Conservation (phyloP, 2,329 filamentous ascomycete genomes). For the Tolypocladium ovalisporum region DNA sequence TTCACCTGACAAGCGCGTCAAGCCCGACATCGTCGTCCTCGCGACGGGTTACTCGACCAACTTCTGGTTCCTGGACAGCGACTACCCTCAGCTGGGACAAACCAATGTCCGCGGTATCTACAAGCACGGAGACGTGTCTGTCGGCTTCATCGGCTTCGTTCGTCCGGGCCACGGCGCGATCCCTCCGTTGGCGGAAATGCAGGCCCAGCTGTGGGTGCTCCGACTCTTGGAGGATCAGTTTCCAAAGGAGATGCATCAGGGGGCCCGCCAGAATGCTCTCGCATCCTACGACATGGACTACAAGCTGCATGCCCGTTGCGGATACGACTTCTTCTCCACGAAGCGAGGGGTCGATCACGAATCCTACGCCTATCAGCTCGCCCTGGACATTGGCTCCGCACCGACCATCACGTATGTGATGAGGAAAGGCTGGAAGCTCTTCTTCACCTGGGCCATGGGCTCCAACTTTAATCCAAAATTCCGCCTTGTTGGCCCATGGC, state of each 20-base stretch:
- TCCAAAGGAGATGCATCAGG: conserved; percentile 8
- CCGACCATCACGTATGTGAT: conserved; percentile 24
- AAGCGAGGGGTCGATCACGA: conserved; percentile 37
- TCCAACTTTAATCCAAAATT: conserved; percentile 40
- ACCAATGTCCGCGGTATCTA: conserved; percentile 44
- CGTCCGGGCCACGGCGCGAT: conserved; percentile 35
- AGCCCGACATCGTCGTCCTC: conserved; percentile 33
- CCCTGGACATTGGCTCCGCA: conserved; percentile 33
- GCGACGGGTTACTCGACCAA: conserved; percentile 34
- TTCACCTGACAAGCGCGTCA: conserved; percentile 14
- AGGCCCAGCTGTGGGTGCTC: conserved; percentile 35
- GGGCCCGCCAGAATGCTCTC: conserved; percentile 13
- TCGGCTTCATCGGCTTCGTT: conserved; percentile 37
- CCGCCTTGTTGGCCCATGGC: conserved; percentile 32
- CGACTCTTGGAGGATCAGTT: conserved; percentile 22
- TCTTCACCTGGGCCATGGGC: conserved; percentile 35
- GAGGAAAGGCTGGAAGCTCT: conserved; percentile 23
- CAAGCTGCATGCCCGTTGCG: conserved; percentile 20
- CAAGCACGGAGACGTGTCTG: conserved; percentile 21
- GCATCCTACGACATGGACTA: conserved; percentile 28
- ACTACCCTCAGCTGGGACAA: conserved; percentile 33
- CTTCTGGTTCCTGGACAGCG: conserved; percentile 27
- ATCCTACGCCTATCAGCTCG: conserved; percentile 37
- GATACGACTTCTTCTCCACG: conserved; percentile 20
- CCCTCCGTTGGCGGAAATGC: conserved; percentile 35